These are phyloP conservation scores for Pseudoperonospora humuli DNA, from an alignment of 352 stramenopile genomes.

Conservation along the genomic window DNA sequence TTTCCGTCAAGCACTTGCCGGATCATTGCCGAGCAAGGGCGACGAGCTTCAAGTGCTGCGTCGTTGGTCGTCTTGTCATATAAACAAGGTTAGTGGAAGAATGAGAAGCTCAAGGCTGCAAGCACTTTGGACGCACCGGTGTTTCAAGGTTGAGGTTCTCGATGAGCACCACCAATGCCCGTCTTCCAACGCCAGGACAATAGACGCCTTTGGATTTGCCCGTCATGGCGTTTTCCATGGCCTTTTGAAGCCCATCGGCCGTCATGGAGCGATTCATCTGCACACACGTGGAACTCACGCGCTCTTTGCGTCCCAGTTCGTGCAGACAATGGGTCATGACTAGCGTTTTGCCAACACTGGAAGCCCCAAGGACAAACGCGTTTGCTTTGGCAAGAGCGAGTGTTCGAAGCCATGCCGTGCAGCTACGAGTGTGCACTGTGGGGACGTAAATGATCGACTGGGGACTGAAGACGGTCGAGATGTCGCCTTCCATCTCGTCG, in stretches of 20 bases:
- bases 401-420: conserved; percentile 28
- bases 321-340: conserved; percentile 32
- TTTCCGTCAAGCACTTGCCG: conserved; percentile 51
- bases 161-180: conserved; percentile 33
- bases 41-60: no score
- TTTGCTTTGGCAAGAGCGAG: conserved; percentile 34
- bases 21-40: conserved; percentile 44
- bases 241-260: conserved; percentile 28
- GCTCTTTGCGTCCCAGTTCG: conserved; percentile 25
- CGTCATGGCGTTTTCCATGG: conserved; percentile 32
- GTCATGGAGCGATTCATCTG: conserved; percentile 24
- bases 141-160: conserved; percentile 58
- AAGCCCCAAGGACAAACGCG: conserved; percentile 42
- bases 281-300: conserved; percentile 26
- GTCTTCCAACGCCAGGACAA: conserved; percentile 42
- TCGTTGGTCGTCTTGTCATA: no score
- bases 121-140: no score
- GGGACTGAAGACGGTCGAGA: conserved; percentile 16
- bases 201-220: conserved; percentile 51
- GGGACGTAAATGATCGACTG: conserved; percentile 40
- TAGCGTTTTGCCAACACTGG: conserved; percentile 42
- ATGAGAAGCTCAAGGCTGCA: no score
- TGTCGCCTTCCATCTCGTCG: conserved; percentile 8
- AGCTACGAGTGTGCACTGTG: conserved; percentile 30
- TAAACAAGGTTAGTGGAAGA: no score